Conservation (phyloP, 495 filamentous ascomycete genomes). For the Tetracladium setigerum region DNA sequence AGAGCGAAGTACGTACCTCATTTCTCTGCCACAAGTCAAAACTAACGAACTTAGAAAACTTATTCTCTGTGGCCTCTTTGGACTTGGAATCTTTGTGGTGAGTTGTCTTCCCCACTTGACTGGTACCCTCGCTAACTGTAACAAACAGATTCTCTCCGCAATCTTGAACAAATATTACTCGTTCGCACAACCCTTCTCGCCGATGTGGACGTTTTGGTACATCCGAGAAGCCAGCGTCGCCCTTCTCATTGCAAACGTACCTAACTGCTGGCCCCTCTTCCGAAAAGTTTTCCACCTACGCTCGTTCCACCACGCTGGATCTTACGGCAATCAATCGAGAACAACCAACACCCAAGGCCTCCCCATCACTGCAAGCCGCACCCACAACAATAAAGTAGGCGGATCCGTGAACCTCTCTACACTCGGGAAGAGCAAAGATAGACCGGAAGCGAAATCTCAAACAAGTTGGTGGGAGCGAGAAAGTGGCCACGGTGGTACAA, state of each 20-base stretch:
- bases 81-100: slow-evolving; percentile 52
- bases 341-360: too few relatives aligned
- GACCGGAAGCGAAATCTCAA: neutral
- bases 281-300: slow-evolving; percentile 44
- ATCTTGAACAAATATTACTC: slow-evolving; percentile 61
- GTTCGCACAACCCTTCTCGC: slow-evolving; percentile 46
- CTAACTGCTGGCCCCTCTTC: slow-evolving; percentile 53
- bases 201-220: slow-evolving; percentile 61
- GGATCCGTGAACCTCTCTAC: too few relatives aligned
- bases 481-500: neutral
- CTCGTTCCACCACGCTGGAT: slow-evolving; percentile 26
- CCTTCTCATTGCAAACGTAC: slow-evolving; percentile 56
- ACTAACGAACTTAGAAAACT: slow-evolving; percentile 34
- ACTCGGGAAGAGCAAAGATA: neutral
- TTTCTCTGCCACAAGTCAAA: neutral
- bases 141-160: slow-evolving; percentile 42
- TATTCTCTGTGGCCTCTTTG: slow-evolving; percentile 40
- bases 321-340: too few relatives aligned
- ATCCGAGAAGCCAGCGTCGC: slow-evolving; percentile 56
- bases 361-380: too few relatives aligned
- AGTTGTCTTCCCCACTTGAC: slow-evolving; percentile 1
- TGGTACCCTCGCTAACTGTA: neutral
- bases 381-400: too few relatives aligned
- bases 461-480: slow-evolving; percentile 16
- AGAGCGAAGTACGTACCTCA: slow-evolving; percentile 12